Base-by-base conservation (phyloP, 2,329 filamentous ascomycete species). In the Fusarium continuum region DNA sequence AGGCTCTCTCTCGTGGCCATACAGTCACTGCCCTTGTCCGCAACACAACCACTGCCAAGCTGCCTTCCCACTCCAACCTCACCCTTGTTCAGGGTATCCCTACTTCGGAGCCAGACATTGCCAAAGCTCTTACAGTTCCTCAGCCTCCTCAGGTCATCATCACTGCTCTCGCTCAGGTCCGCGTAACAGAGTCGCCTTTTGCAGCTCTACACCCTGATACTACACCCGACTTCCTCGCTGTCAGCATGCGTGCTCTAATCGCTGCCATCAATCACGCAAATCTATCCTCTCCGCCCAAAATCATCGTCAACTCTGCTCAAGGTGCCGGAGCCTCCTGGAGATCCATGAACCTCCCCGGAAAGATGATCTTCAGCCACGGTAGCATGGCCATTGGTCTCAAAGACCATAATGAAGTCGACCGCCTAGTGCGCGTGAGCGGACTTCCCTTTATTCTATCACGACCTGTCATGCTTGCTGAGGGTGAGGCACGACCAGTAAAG, bases 361-460 rank as follows among this genome's bases (percentile, higher is more conserved):
- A 65, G 7, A 35, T 65, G n/a, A 19, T 65, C 1, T 65, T 65
- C 0, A 65, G 61, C 4, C 61, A 65, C 4, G 61, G 61, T 2
- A 57, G 38, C 1, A 65, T 65, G 61, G 55, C 55, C 0, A 23
- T 46, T 4, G 61, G 61, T 0, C 50, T 65, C 0, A 65, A 46
- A 4, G 61, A 65, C 3, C 61, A 65, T 6, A 58, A 65, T 3
- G 26, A 46, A 10, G 61, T 65, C 3, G 61, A 65, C 1, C 41
- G 29, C 2, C 6, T 65, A 6, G 51, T 65, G 0, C 40, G 61
- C 0, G 35, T 62, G 1, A 65, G 61, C 0, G 61, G 51, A 0
- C 13, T 65, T 3, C 14, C 16, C 0, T 67, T 65, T 34, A 62
- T 65, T 4, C 44, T 54, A 3, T 25, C 57, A 4, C 47, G 62